Conservation (phyloP, 352 stramenopile genomes). For the Phytophthora palmivora region DNA sequence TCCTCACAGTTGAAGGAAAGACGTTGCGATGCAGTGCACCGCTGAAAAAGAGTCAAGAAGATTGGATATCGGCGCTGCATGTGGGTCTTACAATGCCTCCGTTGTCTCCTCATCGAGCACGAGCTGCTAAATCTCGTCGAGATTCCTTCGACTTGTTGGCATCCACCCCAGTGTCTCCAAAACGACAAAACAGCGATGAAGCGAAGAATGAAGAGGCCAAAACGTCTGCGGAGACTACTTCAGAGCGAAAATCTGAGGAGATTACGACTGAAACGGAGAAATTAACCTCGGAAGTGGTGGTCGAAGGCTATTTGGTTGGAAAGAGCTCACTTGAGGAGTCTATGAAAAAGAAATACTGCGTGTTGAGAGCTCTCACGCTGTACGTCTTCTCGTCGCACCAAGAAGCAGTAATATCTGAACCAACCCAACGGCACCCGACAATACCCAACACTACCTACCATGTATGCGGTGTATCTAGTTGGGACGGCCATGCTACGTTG, state of each 20-base stretch:
- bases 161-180: conserved; percentile 27
- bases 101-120: conserved; percentile 73
- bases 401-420: conserved; percentile 15
- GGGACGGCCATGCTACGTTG: conserved; percentile 66
- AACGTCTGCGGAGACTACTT: background rate
- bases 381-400: conserved; percentile 56
- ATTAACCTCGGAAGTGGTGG: conserved; percentile 27
- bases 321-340: conserved; percentile 42
- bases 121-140: conserved; percentile 63
- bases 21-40: conserved; percentile 69
- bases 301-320: conserved; percentile 68
- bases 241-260: conserved; percentile 1
- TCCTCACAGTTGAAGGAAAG: conserved; percentile 76
- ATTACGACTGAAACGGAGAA: background rate
- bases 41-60: conserved; percentile 65
- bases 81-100: conserved; percentile 81
- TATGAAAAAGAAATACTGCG: conserved; percentile 76
- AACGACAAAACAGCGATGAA: conserved; percentile 22
- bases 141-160: conserved; percentile 76
- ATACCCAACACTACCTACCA: conserved; percentile 31
- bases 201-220: conserved; percentile 11
- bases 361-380: conserved; percentile 51
- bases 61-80: conserved; percentile 75
- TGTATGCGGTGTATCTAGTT: conserved; percentile 57
- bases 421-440: background rate